Evolutionary conservation across 1,284 basidiomycete species (phyloP).

Genomic region (Apiotrichum veenhuisii): DNA sequence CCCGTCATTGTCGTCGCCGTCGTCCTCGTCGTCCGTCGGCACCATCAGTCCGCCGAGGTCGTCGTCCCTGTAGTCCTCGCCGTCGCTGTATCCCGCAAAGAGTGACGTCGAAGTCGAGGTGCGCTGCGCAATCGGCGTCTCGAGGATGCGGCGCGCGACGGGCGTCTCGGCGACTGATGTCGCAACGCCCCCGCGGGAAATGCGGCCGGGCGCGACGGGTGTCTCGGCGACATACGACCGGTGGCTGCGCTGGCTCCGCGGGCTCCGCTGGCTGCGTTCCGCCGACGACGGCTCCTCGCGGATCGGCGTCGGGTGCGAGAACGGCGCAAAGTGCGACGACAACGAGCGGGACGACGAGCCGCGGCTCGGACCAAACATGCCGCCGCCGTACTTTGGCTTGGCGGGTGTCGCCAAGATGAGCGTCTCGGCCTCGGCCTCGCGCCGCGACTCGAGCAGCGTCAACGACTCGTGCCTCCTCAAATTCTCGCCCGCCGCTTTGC

Average conservation of each 20-base stretch:
- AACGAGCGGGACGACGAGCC: neutral
- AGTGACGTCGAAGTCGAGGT: neutral
- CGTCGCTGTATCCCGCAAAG: no score
- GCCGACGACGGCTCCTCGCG: constrained; percentile 32
- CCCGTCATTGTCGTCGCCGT: constrained; percentile 5
- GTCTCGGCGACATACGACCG: constrained; percentile 6
- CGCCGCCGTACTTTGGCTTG: constrained; percentile 20
- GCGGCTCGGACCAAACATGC: neutral
- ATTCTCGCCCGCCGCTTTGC: neutral
- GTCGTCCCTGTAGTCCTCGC: constrained; percentile 18
- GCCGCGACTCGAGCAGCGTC: neutral
- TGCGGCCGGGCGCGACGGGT: constrained; percentile 8
- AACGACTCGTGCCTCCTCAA: constrained; percentile 8
- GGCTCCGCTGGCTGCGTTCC: neutral
- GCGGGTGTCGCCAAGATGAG: constrained; percentile 42
- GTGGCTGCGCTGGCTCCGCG: neutral
- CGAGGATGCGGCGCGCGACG: neutral
- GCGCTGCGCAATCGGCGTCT: neutral
- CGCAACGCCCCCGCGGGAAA: neutral
- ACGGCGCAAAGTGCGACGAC: neutral
- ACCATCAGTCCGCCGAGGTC: constrained; percentile 40
- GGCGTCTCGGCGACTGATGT: constrained; percentile 14
- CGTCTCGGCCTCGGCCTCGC: constrained; percentile 17
- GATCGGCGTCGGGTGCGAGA: constrained; percentile 35
- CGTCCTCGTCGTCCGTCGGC: constrained; percentile 42